Evolutionary conservation across 768 basidiomycete genomes (phyloP), one percentile per base, ranked within the genome.

Genomic region (Lactarius indigo): DNA sequence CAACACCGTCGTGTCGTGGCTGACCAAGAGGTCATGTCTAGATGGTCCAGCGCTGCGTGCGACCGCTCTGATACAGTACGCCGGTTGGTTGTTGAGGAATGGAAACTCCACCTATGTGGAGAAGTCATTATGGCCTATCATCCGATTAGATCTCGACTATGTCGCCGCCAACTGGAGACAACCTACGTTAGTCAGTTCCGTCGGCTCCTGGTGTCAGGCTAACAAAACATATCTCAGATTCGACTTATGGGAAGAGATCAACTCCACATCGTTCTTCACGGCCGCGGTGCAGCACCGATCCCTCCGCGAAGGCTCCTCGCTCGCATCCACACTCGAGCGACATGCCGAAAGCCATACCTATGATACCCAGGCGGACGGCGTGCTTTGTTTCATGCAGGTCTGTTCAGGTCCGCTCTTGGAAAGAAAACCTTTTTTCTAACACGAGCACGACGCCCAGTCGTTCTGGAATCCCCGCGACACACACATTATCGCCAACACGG

Each of bases 41-140:
- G 91, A 92, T 76, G 88, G 91, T 0, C 90, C 91, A 18, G 87
- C 91, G 13, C 80, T 92, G 39, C 84, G 91, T 7, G 80, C 89
- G 6, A 89, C 82, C 7, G 79, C 90, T 10, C 76, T 92, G 68
- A 88, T 88, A 68, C 82, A 83, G 30, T 91, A 88, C 66, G 87
- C 87, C 5, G 87, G 87, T 72, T 88, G 82, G 81, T 79, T 91
- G 57, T 71, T 88, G 28, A 77, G 75, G 7, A 77, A 86, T 62
- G 77, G 77, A 41, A 87, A 88, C 71, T 69, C 75, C 1, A 78
- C 84, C 1, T 83, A 81, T 68, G 86, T 84, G 18, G 76, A 76
- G 0, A 72, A 78, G 57, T 79, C 79, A 0, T 78, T 92, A 59
- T 91, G 90, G 89, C 87, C 90, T 3, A 77, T 89, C 63, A 80